Conservation (phyloP, 495 filamentous ascomycete genomes). For the Hypoxylon intermedium region DNA sequence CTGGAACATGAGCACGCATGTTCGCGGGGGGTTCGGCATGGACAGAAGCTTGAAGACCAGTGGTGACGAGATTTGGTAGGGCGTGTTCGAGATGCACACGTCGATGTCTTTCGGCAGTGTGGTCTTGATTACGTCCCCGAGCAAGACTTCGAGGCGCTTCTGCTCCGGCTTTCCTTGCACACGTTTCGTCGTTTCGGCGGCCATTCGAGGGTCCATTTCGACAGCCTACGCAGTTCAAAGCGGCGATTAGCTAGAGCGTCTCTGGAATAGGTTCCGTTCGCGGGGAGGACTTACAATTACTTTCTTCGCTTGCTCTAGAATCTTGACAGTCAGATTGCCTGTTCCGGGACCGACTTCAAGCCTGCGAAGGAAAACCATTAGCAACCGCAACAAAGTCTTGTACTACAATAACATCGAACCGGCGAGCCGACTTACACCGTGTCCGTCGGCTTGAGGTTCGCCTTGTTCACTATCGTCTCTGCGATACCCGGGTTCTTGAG, state of each 20-base stretch:
- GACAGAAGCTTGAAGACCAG: slow-evolving; percentile 91
- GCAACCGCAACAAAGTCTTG: too few species aligned
- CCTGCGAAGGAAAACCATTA: too few species aligned
- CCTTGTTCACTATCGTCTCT: slow-evolving; percentile 80
- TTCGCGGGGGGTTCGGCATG: slow-evolving; percentile 71
- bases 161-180: slow-evolving; percentile 84
- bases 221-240: slow-evolving; percentile 56
- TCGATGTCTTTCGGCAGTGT: slow-evolving; percentile 46
- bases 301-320: slow-evolving; percentile 84
- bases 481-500: slow-evolving; percentile 95
- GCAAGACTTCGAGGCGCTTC: slow-evolving; percentile 80
- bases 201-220: slow-evolving; percentile 96
- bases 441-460: slow-evolving; percentile 87
- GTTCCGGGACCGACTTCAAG: slow-evolving; percentile 68
- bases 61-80: slow-evolving; percentile 91
- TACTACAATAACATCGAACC: too few species aligned
- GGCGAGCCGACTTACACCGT: too few species aligned
- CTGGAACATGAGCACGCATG: slow-evolving; percentile 86
- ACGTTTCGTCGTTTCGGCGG: slow-evolving; percentile 92
- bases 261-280: too few species aligned
- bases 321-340: slow-evolving; percentile 87
- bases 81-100: slow-evolving; percentile 80
- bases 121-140: slow-evolving; percentile 91
- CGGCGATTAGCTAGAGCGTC: slow-evolving; percentile 7
- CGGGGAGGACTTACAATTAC: slow-evolving; percentile 68